Percentiles rank a stretch among this genome's conserved stretches.
Evolutionary conservation across 129 eudicot genomes (phyloP).

Genomic region (Ambrosia trifida): DNA sequence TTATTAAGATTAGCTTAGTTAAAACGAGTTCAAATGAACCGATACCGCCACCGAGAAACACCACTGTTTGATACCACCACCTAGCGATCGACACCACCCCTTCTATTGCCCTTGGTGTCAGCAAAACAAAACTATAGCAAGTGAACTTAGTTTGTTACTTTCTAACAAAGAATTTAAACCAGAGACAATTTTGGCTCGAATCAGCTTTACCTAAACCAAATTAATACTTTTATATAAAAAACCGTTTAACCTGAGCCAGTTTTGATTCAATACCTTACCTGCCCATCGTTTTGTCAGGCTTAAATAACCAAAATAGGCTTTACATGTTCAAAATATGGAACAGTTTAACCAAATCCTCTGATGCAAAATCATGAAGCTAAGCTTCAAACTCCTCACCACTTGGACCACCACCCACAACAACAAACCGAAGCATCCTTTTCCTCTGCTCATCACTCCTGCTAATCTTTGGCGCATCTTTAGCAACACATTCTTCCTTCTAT

Average conservation of each 20-base stretch:
- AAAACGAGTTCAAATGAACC: too few species aligned
- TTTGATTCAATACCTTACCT: background rate
- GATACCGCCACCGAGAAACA: too few species aligned
- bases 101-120: too few species aligned
- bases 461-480: too few species aligned
- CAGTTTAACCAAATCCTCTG: slow-evolving; percentile 67
- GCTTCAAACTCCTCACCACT: slow-evolving; percentile 94
- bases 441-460: slow-evolving; percentile 87
- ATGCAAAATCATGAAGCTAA: slow-evolving; percentile 81
- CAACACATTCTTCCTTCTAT: too few species aligned
- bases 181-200: background rate
- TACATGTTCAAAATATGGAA: slow-evolving; percentile 84
- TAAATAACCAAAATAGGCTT: slow-evolving; percentile 11
- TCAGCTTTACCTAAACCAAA: background rate
- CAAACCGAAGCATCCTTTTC: slow-evolving; percentile 70
- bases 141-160: background rate
- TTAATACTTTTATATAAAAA: background rate
- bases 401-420: slow-evolving; percentile 92
- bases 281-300: background rate
- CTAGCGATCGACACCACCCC: too few species aligned
- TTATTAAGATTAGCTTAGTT: too few species aligned
- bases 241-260: background rate
- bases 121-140: too few species aligned
- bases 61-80: too few species aligned
- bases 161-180: background rate